Conservation (phyloP, 371 early-diverging fungal species). For the Mucor piriformis region DNA sequence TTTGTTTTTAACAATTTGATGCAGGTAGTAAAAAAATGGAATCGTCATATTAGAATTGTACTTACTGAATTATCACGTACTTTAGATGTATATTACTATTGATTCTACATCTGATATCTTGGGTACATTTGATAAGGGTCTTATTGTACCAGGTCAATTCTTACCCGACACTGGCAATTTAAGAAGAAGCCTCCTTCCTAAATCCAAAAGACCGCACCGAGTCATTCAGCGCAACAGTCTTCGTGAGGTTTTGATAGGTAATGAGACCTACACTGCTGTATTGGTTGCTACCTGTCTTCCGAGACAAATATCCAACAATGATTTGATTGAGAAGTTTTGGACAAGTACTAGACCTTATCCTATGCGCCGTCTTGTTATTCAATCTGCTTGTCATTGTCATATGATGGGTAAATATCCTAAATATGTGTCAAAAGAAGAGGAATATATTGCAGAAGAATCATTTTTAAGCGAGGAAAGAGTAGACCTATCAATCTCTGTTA, state of each 20-base stretch:
- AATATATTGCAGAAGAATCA: constrained; percentile 5
- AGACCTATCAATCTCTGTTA: constrained; percentile 9
- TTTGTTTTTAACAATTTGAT: constrained; percentile 12
- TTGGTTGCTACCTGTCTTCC: constrained; percentile 8
- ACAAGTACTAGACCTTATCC: constrained; percentile 6
- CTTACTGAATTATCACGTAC: neutral
- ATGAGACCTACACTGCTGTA: neutral
- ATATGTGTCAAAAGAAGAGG: constrained; percentile 11
- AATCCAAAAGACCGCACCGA: neutral
- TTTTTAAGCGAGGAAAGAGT: constrained; percentile 20
- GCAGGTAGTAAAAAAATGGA: constrained; percentile 15
- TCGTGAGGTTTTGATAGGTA: constrained; percentile 1
- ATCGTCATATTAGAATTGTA: neutral
- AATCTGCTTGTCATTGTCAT: constrained; percentile 17
- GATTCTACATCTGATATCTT: constrained; percentile 8
- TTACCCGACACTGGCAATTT: constrained; percentile 17
- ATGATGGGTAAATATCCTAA: neutral
- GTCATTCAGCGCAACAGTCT: constrained; percentile 1
- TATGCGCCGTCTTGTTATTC: constrained; percentile 10
- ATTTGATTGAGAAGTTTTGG: constrained; percentile 16
- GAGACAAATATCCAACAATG: neutral
- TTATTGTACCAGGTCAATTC: constrained; percentile 19
- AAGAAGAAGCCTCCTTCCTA: constrained; percentile 3
- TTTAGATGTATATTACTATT: constrained; percentile 5
- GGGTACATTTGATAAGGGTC: constrained; percentile 19